Conservation (phyloP, 108 stramenopile genomes). For the Nitzschia inconspicua region DNA sequence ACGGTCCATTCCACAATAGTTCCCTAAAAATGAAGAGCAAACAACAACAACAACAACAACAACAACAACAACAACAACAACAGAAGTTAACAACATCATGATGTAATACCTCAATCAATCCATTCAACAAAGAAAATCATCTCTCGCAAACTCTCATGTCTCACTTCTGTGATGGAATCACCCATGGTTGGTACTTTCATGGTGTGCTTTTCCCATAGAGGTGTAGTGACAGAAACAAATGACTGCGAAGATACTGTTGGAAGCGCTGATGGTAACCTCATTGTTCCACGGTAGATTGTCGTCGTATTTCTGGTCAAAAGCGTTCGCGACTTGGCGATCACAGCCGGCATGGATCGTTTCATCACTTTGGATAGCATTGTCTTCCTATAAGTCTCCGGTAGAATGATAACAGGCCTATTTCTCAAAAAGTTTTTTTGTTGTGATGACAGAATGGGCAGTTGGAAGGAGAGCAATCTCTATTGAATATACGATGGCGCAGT, state of each 20-base stretch:
- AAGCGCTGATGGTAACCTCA: no score
- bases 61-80: background rate
- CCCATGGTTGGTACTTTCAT: slow-evolving; percentile 82
- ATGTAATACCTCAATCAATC: background rate
- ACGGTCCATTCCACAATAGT: slow-evolving; percentile 88
- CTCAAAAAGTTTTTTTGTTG: no score
- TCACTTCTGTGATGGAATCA: slow-evolving; percentile 74
- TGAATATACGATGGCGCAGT: no score
- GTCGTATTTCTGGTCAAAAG: no score
- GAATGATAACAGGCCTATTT: no score
- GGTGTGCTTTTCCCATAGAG: slow-evolving; percentile 45
- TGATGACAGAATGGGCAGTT: no score
- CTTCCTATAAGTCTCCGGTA: no score
- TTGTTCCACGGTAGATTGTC: no score
- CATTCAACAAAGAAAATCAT: background rate
- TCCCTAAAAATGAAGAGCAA: slow-evolving; percentile 40
- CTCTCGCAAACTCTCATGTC: slow-evolving; percentile 1
- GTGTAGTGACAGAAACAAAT: slow-evolving; percentile 35
- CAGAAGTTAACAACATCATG: background rate
- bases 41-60: slow-evolving; percentile 23
- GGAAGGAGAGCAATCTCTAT: no score
- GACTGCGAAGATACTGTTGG: background rate
- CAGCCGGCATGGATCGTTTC: no score
- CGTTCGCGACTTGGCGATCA: no score
- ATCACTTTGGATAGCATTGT: no score